Base-by-base conservation (phyloP, 768 basidiomycete genomes). In the Trichaptum fuscoviolaceum region DNA sequence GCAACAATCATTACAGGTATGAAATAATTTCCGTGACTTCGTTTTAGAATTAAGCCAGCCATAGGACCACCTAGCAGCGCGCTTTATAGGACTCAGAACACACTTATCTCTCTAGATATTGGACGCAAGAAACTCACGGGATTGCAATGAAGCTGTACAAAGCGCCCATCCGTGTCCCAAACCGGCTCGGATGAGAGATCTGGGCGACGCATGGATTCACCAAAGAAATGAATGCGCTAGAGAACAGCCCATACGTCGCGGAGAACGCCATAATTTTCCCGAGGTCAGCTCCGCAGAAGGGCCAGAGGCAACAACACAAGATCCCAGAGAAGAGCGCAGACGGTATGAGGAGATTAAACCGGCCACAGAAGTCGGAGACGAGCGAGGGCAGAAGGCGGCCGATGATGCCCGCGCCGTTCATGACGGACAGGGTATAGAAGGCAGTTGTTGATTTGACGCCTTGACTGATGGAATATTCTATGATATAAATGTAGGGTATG, bases 401-500 rank as follows among this genome's bases (percentile, higher is more conserved):
- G 24, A 87, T 68, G 30, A 89, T 77, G 1, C 88, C 84, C 5
- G 88, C 89, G 0, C 84, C 88, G 71, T 91, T 91, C 81, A 92
- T 81, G 58, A 86, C 80, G 0, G 89, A 85, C 23, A 91, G 80
- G 7, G 88, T 80, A 69, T 81, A 82, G 75, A 87, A 85, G 0
- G 84, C 79, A 26, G 58, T 35, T 42, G 25, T 58, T 27, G 65
- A 60, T 15, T 64, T 24, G 27, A 75, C 76, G 58, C 76, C 65
- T 7, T 79, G 64, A 2, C 80, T 67, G 52, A 84, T 75, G 23
- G 87, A 78, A 73, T 86, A 90, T 63, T 84, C 81, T 24, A 85
- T 83, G 64, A 92, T 85, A 77, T 86, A 92, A 72, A 90, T 88
- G 73, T 84, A 87, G 7, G 90, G 90, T 25, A 85, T 87, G 75